Conservation (phyloP, 805 yeast species). For the Ogataea angusta region DNA sequence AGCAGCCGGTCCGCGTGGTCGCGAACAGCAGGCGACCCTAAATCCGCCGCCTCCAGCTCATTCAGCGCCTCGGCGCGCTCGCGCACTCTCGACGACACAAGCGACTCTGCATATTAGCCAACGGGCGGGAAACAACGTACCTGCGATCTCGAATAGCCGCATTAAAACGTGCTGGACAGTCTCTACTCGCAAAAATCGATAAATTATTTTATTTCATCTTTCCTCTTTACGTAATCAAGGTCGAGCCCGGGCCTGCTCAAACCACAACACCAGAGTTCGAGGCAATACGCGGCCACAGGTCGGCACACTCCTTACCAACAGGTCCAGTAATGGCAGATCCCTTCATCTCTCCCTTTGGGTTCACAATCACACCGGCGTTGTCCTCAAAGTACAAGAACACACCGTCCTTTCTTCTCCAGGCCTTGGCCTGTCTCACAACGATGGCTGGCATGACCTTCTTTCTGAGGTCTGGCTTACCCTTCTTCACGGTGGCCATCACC, state of each 20-base stretch:
- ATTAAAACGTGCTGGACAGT: neutral
- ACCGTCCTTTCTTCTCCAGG: conserved; percentile 99
- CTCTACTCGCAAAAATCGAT: conserved; percentile 2
- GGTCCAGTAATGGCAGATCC: conserved; percentile 99
- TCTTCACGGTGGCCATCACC: conserved; percentile 99
- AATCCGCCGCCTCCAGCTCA: conserved; percentile 33
- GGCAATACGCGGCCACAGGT: conserved; percentile 99
- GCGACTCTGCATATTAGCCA: conserved; percentile 16
- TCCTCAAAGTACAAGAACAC: conserved; percentile 99
- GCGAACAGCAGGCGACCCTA: conserved; percentile 12
- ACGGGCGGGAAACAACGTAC: neutral
- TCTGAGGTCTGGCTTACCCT: conserved; percentile 99
- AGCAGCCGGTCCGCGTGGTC: conserved; percentile 10
- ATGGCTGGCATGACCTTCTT: conserved; percentile 99
- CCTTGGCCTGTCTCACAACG: conserved; percentile 98
- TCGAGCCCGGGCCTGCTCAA: conserved; percentile 41
- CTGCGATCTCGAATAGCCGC: neutral
- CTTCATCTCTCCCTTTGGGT: conserved; percentile 99
- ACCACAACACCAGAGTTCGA: conserved; percentile 99
- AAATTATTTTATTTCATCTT: conserved; percentile 10
- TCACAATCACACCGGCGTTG: conserved; percentile 99
- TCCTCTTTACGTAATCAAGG: conserved; percentile 21
- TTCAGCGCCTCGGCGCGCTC: conserved; percentile 53
- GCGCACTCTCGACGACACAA: conserved; percentile 49
- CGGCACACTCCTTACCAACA: conserved; percentile 99